Percentiles rank a stretch among this genome's conserved stretches.
These are phyloP conservation scores for Diaporthe vaccinii DNA, from an alignment of 2,329 filamentous ascomycete genomes.

Conservation along the genomic window DNA sequence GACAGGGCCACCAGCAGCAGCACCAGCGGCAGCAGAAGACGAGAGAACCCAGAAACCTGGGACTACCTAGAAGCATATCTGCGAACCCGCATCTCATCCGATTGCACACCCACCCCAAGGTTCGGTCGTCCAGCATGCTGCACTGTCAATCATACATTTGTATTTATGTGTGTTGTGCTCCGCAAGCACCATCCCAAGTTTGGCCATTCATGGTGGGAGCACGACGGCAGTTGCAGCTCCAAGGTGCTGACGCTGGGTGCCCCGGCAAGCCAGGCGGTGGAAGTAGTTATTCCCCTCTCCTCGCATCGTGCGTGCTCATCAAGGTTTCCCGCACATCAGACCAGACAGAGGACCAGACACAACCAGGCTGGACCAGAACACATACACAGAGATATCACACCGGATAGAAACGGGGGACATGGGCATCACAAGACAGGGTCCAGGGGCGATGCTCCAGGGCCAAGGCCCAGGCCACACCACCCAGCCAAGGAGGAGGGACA, in stretches of 20 bases:
- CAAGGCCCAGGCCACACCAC: not conserved
- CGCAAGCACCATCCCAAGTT: constrained; percentile 19
- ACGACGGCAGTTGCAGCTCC: constrained; percentile 36
- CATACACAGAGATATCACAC: constrained; percentile 5
- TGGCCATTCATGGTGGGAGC: constrained; percentile 11
- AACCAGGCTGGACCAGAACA: constrained; percentile 8
- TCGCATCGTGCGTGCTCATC: not conserved
- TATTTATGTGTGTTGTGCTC: not conserved
- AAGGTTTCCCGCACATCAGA: constrained; percentile 28
- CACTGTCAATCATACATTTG: constrained; percentile 32
- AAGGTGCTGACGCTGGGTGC: not conserved
- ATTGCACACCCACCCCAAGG: constrained; percentile 2
- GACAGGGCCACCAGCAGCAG: not conserved
- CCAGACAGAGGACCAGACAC: constrained; percentile 25
- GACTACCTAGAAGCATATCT: constrained; percentile 12
- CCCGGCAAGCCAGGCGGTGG: constrained; percentile 15
- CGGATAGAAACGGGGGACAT: constrained; percentile 4
- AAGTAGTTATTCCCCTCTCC: constrained; percentile 9
- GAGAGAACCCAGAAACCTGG: constrained; percentile 15
- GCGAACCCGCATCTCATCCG: constrained; percentile 28
- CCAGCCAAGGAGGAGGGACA: not conserved
- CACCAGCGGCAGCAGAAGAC: not conserved
- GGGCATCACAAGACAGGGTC: constrained; percentile 24
- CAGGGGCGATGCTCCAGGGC: constrained; percentile 1
- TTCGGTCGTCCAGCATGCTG: constrained; percentile 29